Percentiles rank a stretch among this genome's conserved stretches.
These are phyloP conservation scores for Fusarium sp. DNA, from an alignment of 2,329 filamentous ascomycete genomes.

Conservation along the genomic window DNA sequence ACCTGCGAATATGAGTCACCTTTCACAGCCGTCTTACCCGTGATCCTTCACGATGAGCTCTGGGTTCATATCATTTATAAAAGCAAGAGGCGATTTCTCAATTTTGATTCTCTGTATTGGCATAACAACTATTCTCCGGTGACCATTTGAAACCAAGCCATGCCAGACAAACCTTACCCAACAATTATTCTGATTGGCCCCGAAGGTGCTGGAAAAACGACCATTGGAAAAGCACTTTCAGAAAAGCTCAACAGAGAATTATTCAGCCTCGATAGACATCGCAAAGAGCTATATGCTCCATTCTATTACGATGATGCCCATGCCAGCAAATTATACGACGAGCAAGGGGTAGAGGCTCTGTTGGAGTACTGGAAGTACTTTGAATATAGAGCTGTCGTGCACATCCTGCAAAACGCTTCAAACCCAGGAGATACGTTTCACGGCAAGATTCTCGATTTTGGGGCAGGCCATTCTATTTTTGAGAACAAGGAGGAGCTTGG, in stretches of 20 bases:
- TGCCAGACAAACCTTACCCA: not conserved
- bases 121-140: too few relatives aligned
- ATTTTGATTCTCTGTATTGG: too few relatives aligned
- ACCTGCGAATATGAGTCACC: too few relatives aligned
- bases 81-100: too few relatives aligned
- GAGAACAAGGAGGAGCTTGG: not conserved
- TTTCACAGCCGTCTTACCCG: too few relatives aligned
- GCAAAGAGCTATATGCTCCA: not conserved
- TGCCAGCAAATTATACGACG: not conserved
- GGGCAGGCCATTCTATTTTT: not conserved
- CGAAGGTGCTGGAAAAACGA: not conserved
- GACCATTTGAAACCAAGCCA: too few relatives aligned
- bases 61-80: too few relatives aligned
- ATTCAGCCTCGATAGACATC: not conserved
- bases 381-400: not conserved
- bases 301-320: fast-evolving
- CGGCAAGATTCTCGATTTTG: not conserved
- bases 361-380: not conserved
- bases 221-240: not conserved
- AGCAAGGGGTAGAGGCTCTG: not conserved
- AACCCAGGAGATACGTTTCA: not conserved
- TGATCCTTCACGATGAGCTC: too few relatives aligned
- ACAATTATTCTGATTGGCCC: not conserved
- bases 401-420: not conserved
- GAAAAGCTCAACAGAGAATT: fast-evolving